Percentiles rank a stretch among this genome's conserved stretches.
Conservation (phyloP, 768 basidiomycete species). For the Nidularia pulvinata region DNA sequence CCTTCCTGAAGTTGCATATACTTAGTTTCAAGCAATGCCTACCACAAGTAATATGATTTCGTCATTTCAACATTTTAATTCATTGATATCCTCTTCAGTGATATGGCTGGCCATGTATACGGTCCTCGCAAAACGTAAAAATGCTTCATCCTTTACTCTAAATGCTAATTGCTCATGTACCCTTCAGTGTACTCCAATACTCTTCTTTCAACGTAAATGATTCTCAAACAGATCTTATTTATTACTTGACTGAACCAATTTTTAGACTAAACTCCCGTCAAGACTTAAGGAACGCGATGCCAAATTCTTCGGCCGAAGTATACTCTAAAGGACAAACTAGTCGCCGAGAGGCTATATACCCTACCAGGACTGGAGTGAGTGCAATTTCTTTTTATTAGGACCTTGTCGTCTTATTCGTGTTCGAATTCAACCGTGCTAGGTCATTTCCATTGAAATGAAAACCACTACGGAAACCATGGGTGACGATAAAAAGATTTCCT, state of each 20-base stretch:
- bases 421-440: background rate
- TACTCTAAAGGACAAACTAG: background rate
- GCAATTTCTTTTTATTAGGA: background rate
- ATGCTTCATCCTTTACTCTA: background rate
- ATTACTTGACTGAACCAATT: background rate
- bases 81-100: too few species aligned
- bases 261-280: background rate
- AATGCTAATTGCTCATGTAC: background rate
- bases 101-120: constrained; percentile 27
- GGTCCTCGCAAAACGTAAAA: constrained; percentile 25
- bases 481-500: background rate
- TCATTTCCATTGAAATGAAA: background rate
- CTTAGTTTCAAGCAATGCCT: too few species aligned
- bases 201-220: constrained; percentile 18
- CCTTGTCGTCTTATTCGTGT: background rate
- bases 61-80: too few species aligned
- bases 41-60: too few species aligned
- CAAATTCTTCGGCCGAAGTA: background rate
- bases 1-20: too few species aligned
- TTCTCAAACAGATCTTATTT: background rate
- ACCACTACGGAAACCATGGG: background rate
- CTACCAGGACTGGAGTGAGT: background rate
- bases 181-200: constrained; percentile 21
- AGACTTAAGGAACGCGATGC: background rate
- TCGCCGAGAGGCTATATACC: background rate